phyloP scores from a whole-genome alignment of 2,329 filamentous ascomycete species.

The Microcyclospora tardicrescens region DNA sequence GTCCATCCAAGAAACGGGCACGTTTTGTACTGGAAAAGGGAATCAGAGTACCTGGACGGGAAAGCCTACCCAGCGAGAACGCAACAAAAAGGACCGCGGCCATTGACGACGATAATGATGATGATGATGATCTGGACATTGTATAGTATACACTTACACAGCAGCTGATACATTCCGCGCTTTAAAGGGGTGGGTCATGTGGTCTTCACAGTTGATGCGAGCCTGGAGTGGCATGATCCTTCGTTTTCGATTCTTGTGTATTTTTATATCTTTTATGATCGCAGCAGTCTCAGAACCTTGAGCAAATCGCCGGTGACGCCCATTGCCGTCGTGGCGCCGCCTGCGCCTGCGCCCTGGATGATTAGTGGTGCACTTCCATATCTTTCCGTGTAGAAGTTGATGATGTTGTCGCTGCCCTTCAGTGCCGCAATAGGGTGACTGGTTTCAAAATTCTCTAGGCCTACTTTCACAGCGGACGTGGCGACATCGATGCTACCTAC shows the following conservation, averaged over 20 bases:
- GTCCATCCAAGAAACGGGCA: conserved; percentile 34
- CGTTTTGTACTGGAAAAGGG: conserved; percentile 36
- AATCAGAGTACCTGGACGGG: conserved; percentile 36
- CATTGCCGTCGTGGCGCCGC: conserved; percentile 94
- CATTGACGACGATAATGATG: conserved; percentile 19
- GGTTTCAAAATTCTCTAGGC: conserved; percentile 69
- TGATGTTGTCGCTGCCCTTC: conserved; percentile 97
- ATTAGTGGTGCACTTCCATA: conserved; percentile 87
- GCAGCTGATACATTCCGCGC: no score
- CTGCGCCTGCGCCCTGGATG: conserved; percentile 82
- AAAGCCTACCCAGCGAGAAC: conserved; percentile 29
- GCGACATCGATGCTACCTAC: conserved; percentile 84
- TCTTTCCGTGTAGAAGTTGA: conserved; percentile 93
- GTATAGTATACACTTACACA: conserved; percentile 11
- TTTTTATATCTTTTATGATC: neutral
- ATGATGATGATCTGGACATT: conserved; percentile 37
- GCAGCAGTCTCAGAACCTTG: conserved; percentile 66
- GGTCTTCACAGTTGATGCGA: no score
- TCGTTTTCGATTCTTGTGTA: no score
- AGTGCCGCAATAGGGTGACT: conserved; percentile 85
- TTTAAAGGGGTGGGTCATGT: no score
- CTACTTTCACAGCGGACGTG: conserved; percentile 76
- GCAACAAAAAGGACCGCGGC: conserved; percentile 25
- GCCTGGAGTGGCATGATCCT: no score
- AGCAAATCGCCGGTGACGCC: conserved; percentile 88